Conservation (phyloP, 2,329 filamentous ascomycete genomes). For the Colletotrichum sp. region DNA sequence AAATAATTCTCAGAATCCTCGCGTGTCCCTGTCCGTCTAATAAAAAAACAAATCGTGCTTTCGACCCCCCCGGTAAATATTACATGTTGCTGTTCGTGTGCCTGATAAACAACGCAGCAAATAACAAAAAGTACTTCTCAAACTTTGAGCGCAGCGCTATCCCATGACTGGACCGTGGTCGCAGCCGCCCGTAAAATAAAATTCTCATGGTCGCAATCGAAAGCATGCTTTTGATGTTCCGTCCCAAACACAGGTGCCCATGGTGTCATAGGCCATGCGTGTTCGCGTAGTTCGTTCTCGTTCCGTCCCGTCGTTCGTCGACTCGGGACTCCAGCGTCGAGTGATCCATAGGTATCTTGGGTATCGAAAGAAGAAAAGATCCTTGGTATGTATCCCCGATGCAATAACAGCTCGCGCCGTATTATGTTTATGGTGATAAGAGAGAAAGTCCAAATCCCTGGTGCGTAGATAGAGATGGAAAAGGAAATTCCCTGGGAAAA, state of each 20-base stretch:
- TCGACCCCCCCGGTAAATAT: not conserved
- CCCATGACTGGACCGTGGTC: constrained; percentile 7
- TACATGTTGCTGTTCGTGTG: not conserved
- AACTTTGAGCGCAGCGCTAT: not conserved
- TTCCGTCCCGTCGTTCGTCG: constrained; percentile 3
- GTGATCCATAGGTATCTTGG: constrained; percentile 15
- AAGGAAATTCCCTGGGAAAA: constrained; percentile 17
- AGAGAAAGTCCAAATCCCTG: constrained; percentile 18
- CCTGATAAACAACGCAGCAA: not conserved
- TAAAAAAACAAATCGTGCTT: not conserved
- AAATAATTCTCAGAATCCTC: not conserved
- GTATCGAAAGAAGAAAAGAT: constrained; percentile 23
- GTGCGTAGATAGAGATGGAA: constrained; percentile 4
- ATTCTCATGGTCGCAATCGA: constrained; percentile 1
- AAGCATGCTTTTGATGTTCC: constrained; percentile 19
- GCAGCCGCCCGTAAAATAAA: not conserved
- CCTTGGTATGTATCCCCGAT: constrained; percentile 20
- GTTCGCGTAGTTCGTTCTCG: constrained; percentile 18
- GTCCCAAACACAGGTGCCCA: constrained; percentile 6
- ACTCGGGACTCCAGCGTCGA: not conserved
- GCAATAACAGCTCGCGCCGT: constrained; percentile 21
- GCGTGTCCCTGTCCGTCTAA: not conserved
- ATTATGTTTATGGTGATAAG: constrained; percentile 21
- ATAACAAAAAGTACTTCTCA: not conserved
- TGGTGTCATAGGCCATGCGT: constrained; percentile 10